Conservation (phyloP, 257 asterid genomes). For the Solanum neorickii region DNA sequence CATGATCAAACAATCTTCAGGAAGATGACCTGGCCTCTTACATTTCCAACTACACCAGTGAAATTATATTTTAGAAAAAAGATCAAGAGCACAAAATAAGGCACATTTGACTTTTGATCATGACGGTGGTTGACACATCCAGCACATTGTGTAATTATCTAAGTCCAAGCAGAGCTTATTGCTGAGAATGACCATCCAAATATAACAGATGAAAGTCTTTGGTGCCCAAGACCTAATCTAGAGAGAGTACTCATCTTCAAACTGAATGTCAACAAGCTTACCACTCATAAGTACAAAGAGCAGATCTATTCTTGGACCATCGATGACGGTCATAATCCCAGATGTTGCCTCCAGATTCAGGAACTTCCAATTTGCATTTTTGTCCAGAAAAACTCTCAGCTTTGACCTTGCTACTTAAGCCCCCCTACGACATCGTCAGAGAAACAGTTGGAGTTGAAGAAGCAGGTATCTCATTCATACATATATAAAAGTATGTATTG, state of each 20-base stretch:
- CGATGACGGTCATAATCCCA: constrained; percentile 52
- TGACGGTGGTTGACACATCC: not conserved
- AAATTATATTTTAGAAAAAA: not conserved
- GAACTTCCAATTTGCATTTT: constrained; percentile 36
- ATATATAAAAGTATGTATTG: not conserved
- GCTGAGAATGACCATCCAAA: not conserved
- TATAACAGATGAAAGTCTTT: not conserved
- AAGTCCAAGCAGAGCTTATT: not conserved
- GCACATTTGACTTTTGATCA: not conserved
- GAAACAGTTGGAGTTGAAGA: not conserved
- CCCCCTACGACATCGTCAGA: constrained; percentile 26
- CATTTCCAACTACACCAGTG: constrained; percentile 72
- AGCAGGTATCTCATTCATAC: not conserved
- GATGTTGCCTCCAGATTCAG: constrained; percentile 52
- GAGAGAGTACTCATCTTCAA: not conserved
- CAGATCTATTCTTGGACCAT: constrained; percentile 62
- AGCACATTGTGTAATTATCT: not conserved
- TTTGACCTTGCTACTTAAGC: constrained; percentile 8
- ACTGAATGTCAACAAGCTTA: constrained; percentile 4
- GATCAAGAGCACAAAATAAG: not conserved
- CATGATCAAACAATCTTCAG: constrained; percentile 70
- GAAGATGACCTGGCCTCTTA: constrained; percentile 79
- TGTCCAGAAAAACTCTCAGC: constrained; percentile 24
- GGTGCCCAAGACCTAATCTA: not conserved
- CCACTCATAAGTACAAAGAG: constrained; percentile 79